Evolutionary conservation across 139 green algal species (phyloP).

Genomic region (Tetradesmus lagerheimii): DNA sequence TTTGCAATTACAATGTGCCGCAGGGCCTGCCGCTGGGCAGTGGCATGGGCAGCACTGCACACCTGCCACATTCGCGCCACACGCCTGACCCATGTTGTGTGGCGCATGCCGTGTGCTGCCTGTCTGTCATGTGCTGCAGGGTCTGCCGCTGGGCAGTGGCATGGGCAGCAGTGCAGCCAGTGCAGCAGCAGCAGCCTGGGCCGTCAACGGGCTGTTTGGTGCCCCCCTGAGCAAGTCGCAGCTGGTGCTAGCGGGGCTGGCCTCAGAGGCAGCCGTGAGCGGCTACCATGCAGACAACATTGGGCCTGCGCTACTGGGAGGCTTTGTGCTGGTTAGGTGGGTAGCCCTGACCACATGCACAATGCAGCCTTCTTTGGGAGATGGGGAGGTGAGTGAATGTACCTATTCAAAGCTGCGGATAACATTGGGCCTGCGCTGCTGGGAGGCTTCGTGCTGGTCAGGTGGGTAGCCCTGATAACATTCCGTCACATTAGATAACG

Average conservation of each 20-base stretch:
- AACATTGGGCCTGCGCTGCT: too few relatives aligned
- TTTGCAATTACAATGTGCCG: too few relatives aligned
- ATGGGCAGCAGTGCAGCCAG: conserved; percentile 93
- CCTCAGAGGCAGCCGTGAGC: conserved; percentile 89
- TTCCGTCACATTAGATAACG: too few relatives aligned
- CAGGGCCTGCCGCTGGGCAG: too few relatives aligned
- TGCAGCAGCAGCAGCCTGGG: conserved; percentile 88
- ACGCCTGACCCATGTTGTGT: too few relatives aligned
- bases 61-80: too few relatives aligned
- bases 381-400: too few relatives aligned
- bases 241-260: conserved; percentile 88
- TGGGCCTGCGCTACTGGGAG: conserved; percentile 91
- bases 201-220: conserved; percentile 96
- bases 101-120: background rate
- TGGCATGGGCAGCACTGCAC: too few relatives aligned
- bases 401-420: too few relatives aligned
- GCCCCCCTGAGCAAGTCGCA: conserved; percentile 79
- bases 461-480: too few relatives aligned
- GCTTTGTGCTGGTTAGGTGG: conserved; percentile 94
- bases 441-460: too few relatives aligned
- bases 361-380: too few relatives aligned
- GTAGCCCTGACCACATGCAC: background rate
- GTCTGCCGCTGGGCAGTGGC: conserved; percentile 93
- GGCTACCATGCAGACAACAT: conserved; percentile 99
- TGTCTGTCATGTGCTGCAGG: conserved; percentile 51